Percentiles rank a stretch among this genome's conserved stretches.
Conservation (phyloP, 192 early-diverging fungal species). For the Chytriomyces hyalinus region DNA sequence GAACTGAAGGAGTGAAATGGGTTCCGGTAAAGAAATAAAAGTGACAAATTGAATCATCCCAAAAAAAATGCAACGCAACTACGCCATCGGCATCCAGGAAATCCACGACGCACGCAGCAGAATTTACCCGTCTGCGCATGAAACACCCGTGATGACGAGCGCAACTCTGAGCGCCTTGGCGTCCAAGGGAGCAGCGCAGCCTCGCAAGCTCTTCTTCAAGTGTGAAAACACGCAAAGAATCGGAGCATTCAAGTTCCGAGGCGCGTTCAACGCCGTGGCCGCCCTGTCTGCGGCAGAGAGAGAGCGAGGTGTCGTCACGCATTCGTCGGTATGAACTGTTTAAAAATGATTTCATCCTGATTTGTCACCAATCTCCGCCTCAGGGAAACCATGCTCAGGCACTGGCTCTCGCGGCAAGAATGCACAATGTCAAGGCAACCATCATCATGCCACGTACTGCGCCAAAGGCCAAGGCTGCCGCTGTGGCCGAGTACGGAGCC, state of each 20-base stretch:
- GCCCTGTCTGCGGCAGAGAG: constrained; percentile 27
- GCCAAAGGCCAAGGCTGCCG: constrained; percentile 53
- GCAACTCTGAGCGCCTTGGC: constrained; percentile 39
- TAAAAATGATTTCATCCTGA: no score
- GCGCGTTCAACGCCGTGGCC: constrained; percentile 57
- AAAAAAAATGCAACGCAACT: background rate
- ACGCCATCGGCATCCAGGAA: background rate
- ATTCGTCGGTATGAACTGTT: background rate
- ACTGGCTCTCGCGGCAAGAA: constrained; percentile 57
- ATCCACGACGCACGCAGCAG: constrained; percentile 41
- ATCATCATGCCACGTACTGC: constrained; percentile 59
- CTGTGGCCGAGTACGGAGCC: constrained; percentile 57
- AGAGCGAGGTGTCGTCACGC: constrained; percentile 44
- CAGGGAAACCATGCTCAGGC: constrained; percentile 50
- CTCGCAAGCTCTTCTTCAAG: constrained; percentile 55
- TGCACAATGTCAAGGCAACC: constrained; percentile 46
- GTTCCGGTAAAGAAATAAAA: no score
- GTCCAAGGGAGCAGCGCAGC: background rate
- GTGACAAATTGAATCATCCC: background rate
- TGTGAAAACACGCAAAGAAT: constrained; percentile 50
- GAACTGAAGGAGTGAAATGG: no score
- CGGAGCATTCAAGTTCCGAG: constrained; percentile 63
- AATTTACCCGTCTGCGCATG: constrained; percentile 44
- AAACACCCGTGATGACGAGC: constrained; percentile 55
- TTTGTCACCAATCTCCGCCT: no score